These are phyloP conservation scores for Aspergillus versicolor DNA, from an alignment of 2,329 filamentous ascomycete species.

Conservation along the genomic window DNA sequence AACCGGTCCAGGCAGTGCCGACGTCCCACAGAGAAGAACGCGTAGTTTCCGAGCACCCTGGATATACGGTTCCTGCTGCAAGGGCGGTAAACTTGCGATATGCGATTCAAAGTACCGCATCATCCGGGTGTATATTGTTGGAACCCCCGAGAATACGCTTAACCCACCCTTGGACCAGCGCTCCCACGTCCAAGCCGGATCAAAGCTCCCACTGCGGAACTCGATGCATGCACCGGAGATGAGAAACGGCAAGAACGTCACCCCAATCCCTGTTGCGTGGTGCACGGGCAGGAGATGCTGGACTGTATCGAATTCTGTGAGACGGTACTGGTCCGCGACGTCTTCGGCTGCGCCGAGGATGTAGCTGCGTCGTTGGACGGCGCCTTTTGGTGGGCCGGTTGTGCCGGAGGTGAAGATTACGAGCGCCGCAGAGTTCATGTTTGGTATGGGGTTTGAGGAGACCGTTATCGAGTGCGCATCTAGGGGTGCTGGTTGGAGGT, in stretches of 20 bases:
- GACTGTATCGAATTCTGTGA: conserved; percentile 32
- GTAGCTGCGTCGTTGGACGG: conserved; percentile 40
- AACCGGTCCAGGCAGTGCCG: conserved; percentile 50
- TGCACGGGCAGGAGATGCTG: conserved; percentile 50
- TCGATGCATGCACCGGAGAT: conserved; percentile 46
- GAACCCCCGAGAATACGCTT: conserved; percentile 50
- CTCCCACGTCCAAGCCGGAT: conserved; percentile 45
- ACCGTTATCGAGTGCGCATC: conserved; percentile 19
- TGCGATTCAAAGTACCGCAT: conserved; percentile 42
- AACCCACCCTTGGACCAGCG: conserved; percentile 32
- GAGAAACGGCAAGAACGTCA: conserved; percentile 48
- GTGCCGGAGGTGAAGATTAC: conserved; percentile 42
- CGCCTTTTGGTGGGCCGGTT: conserved; percentile 37
- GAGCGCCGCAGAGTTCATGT: conserved; percentile 32
- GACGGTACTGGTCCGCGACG: conserved; percentile 38
- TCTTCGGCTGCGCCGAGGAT: conserved; percentile 23
- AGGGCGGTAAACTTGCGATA: conserved; percentile 25
- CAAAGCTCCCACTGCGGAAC: conserved; percentile 45
- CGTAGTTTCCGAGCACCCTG: conserved; percentile 31
- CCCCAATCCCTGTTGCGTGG: conserved; percentile 45
- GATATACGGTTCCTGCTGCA: conserved; percentile 38
- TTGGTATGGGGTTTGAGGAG: conserved; percentile 28
- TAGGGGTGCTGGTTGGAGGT: neutral
- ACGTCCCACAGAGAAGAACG: conserved; percentile 40
- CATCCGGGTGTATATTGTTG: conserved; percentile 50